Evolutionary conservation across 306 rosid species (phyloP).

Genomic region (Luffa aegyptiaca): DNA sequence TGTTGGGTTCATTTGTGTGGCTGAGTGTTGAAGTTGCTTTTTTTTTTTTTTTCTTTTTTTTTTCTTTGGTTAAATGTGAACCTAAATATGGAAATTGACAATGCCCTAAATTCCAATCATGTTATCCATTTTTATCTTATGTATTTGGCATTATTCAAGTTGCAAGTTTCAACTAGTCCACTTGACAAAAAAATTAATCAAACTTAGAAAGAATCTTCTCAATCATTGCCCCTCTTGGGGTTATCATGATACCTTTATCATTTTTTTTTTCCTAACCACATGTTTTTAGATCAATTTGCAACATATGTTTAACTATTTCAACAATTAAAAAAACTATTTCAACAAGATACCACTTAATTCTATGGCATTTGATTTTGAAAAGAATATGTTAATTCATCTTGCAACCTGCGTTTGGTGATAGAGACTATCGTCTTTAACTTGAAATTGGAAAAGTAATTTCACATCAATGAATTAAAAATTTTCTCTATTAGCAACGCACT

Average conservation of each 20-base stretch:
- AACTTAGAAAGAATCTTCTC: background rate
- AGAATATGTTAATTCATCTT: background rate
- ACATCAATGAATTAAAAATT: too few species aligned
- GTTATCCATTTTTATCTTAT: background rate
- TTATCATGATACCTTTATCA: background rate
- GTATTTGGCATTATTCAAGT: background rate
- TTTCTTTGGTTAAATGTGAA: background rate
- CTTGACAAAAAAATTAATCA: background rate
- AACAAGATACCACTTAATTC: background rate
- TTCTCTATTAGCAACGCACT: too few species aligned
- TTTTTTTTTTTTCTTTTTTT: background rate
- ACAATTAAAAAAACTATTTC: background rate
- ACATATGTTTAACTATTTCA: background rate
- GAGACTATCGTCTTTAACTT: background rate
- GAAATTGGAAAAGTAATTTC: background rate
- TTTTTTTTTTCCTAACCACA: background rate
- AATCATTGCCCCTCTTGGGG: background rate
- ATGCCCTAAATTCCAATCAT: background rate
- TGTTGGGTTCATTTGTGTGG: background rate
- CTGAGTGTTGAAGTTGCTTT: background rate
- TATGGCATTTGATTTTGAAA: background rate
- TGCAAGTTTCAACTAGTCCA: background rate
- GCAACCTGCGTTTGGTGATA: background rate
- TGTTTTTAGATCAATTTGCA: background rate
- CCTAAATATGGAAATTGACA: constrained; percentile 1